These are phyloP conservation scores for Rutstroemia sp. DNA, from an alignment of 2,329 filamentous ascomycete genomes.

Conservation along the genomic window DNA sequence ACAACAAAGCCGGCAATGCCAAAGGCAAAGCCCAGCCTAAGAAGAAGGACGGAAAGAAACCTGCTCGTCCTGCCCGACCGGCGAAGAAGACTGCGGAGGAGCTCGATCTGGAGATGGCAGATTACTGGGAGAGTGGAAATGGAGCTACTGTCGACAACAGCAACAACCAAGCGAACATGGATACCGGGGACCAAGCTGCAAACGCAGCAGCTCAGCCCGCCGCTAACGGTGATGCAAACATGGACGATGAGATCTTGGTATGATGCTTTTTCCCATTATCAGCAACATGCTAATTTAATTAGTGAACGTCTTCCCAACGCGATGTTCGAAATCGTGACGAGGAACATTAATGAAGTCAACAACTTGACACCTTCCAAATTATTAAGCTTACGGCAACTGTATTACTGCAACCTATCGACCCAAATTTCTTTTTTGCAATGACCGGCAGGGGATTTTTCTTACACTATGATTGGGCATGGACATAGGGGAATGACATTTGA, in stretches of 20 bases:
- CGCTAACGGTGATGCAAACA: slow-evolving; percentile 47
- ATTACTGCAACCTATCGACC: slow-evolving; percentile 7
- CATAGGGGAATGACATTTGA: not conserved
- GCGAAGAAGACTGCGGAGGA: slow-evolving; percentile 89
- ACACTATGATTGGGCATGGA: not conserved
- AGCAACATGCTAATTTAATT: not conserved
- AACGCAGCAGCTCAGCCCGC: slow-evolving; percentile 32
- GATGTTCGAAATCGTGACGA: not conserved
- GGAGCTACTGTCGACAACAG: slow-evolving; percentile 40
- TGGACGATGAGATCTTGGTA: slow-evolving; percentile 55
- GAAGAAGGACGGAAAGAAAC: slow-evolving; percentile 23
- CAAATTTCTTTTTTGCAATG: slow-evolving; percentile 1
- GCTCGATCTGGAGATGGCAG: slow-evolving; percentile 94
- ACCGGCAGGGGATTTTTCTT: slow-evolving; percentile 5
- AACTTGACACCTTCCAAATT: not conserved
- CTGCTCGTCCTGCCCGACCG: slow-evolving; percentile 49
- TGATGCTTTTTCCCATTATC: not conserved
- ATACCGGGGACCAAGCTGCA: slow-evolving; percentile 27
- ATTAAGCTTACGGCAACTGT: slow-evolving; percentile 6
- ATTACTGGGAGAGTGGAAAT: slow-evolving; percentile 65
- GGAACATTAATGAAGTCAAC: not conserved
- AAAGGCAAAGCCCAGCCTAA: slow-evolving; percentile 45
- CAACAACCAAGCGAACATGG: slow-evolving; percentile 31
- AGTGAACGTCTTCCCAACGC: not conserved
- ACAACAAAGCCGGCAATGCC: slow-evolving; percentile 54